phyloP scores from a whole-genome alignment of 2,329 filamentous ascomycete genomes.

The Rugonectria rugulosa region DNA sequence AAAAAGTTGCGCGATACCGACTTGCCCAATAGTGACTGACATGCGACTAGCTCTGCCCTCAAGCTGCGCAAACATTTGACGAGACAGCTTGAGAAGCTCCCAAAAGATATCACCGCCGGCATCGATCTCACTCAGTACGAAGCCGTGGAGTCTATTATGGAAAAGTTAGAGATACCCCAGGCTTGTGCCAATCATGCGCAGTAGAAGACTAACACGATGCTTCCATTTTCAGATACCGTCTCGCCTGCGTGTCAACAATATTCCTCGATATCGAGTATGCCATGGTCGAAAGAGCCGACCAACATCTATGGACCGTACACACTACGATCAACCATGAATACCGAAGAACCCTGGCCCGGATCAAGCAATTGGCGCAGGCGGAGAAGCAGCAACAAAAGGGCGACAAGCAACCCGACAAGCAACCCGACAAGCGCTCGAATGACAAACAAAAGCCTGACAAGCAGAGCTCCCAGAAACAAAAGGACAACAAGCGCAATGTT shows the following conservation, averaged over 20 bases:
- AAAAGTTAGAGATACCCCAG: conserved; percentile 47
- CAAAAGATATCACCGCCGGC: conserved; percentile 44
- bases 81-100: conserved; percentile 54
- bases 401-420: conserved; percentile 32
- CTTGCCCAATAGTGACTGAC: conserved; percentile 33
- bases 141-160: conserved; percentile 52
- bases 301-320: conserved; percentile 81
- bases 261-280: conserved; percentile 76
- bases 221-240: conserved; percentile 66
- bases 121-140: conserved; percentile 54
- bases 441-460: conserved; percentile 36
- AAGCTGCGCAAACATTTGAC: conserved; percentile 53
- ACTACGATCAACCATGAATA: conserved; percentile 80
- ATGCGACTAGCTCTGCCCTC: conserved; percentile 48
- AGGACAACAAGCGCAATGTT: conserved; percentile 48
- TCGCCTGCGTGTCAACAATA: conserved; percentile 74
- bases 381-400: conserved; percentile 64
- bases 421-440: conserved; percentile 36
- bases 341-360: conserved; percentile 70
- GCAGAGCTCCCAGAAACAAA: conserved; percentile 33
- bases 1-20: conserved; percentile 8
- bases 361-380: conserved; percentile 58
- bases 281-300: conserved; percentile 69
- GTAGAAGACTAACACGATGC: conserved; percentile 3
- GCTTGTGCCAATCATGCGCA: background rate